Base-by-base conservation (phyloP, 345 rosid genomes). In the Eutrema heterophyllum region DNA sequence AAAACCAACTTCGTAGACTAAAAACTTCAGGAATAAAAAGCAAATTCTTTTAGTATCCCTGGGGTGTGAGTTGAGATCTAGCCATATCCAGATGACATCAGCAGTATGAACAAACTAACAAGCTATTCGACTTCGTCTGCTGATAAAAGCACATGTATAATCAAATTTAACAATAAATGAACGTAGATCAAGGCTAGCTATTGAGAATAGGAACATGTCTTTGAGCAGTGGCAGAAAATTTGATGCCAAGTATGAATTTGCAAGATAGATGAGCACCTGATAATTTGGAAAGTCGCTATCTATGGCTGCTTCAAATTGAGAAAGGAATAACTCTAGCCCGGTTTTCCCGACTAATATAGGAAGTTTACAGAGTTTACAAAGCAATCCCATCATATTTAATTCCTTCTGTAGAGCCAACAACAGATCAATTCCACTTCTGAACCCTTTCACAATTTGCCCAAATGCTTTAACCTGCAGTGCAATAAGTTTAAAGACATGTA, bases 261-360 rank as follows among this genome's bases (percentile, higher is more conserved):
- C 51, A 52, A 36, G 73, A 68, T 53, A 75, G 73, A 72, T 72
- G 67, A 83, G 68, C 50, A 91, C 98, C 98, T 91, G 96, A 75
- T 88, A 89, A 82, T 86, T 81, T 7, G 97, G 96, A 79, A 94
- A 94, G 83, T 91, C 98, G 36, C 95, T 91, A 33, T 86, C 97
- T 41, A 91, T 69, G 27, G 98, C 98, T 55, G 96, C 97, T 86
- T 91, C 97, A 38, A 94, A 86, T 71, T 91, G 96, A 75, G 82
- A 26, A 18, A 91, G 95, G 71, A 83, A 86, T 78, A 82, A 72
- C 62, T 85, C 83, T 46, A 91, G 81, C 69, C 96, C 95, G 44
- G 65, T 32, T 70, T 80, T 74, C 27, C 90, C 95, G 68, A 65
- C 76, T 57, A 91, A 53, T 70, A 73, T 56, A 12, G 97, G 93